These are phyloP conservation scores for Phaeoacremonium minimum DNA, from an alignment of 2,329 filamentous ascomycete genomes.

Conservation along the genomic window DNA sequence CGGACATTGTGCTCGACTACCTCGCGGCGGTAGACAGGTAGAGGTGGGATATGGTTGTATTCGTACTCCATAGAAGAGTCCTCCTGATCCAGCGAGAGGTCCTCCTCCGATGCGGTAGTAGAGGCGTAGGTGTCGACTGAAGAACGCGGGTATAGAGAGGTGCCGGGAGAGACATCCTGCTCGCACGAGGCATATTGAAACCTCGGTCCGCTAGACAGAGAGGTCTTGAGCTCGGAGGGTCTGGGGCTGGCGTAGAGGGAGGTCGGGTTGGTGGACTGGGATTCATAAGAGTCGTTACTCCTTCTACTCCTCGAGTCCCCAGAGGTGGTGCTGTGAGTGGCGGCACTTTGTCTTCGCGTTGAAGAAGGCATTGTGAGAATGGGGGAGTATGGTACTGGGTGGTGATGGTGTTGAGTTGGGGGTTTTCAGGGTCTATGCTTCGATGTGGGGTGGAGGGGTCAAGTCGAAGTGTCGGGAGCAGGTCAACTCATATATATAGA, in stretches of 20 bases:
- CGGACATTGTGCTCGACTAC: slow-evolving; percentile 62
- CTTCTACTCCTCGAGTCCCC: slow-evolving; percentile 4
- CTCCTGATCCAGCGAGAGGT: slow-evolving; percentile 35
- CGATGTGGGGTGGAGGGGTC: not conserved
- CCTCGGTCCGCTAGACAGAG: slow-evolving; percentile 3
- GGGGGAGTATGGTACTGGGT: not conserved
- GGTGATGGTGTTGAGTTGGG: not conserved
- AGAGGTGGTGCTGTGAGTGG: slow-evolving; percentile 3
- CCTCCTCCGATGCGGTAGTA: slow-evolving; percentile 58
- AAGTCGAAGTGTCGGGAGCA: not conserved
- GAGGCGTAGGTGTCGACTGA: slow-evolving; percentile 82
- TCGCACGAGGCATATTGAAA: slow-evolving; percentile 9
- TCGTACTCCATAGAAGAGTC: slow-evolving; percentile 28
- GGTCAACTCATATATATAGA: slow-evolving; percentile 3
- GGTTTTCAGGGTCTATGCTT: not conserved
- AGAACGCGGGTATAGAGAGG: slow-evolving; percentile 42
- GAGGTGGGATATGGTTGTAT: slow-evolving; percentile 38
- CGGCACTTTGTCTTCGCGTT: slow-evolving; percentile 2
- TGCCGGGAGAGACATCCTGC: slow-evolving; percentile 34
- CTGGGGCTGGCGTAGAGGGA: slow-evolving; percentile 4
- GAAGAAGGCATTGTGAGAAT: slow-evolving; percentile 8
- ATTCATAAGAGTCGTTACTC: slow-evolving; percentile 9
- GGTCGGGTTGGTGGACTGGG: slow-evolving; percentile 8
- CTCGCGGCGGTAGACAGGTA: slow-evolving; percentile 59
- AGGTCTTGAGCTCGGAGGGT: slow-evolving; percentile 4